Conservation (phyloP, 2,329 filamentous ascomycete species). For the Claviceps monticola region DNA sequence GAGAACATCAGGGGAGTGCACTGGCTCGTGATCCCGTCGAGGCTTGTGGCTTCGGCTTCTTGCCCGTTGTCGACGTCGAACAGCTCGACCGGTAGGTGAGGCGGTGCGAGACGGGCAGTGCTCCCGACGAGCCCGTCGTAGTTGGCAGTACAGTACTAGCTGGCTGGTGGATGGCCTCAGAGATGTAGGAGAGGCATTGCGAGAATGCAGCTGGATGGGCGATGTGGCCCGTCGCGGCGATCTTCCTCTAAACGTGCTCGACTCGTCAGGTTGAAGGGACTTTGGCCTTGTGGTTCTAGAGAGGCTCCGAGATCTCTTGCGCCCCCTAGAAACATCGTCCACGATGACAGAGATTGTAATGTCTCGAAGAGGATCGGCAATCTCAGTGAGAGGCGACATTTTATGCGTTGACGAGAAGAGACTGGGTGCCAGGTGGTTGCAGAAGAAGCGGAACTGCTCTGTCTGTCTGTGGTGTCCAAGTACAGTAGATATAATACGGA, state of each 20-base stretch:
- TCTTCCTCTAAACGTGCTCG: conserved; percentile 28
- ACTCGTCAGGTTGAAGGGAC: conserved; percentile 23
- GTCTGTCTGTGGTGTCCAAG: too few species aligned
- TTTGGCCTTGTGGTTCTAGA: conserved; percentile 18
- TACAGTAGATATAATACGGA: too few species aligned
- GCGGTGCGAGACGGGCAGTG: conserved; percentile 28
- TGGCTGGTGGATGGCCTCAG: conserved; percentile 27
- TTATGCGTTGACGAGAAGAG: not conserved
- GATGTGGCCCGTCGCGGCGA: conserved; percentile 27
- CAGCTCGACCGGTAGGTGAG: conserved; percentile 20
- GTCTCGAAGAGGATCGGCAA: conserved; percentile 12
- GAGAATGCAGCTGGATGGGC: conserved; percentile 18
- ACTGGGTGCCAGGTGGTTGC: too few species aligned
- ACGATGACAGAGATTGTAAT: conserved; percentile 8
- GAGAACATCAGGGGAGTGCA: conserved; percentile 14
- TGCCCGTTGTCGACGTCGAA: conserved; percentile 23
- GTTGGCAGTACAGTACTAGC: conserved; percentile 26
- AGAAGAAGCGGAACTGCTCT: not conserved
- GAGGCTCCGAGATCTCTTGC: conserved; percentile 26
- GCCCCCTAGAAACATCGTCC: conserved; percentile 20
- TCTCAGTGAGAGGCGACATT: conserved; percentile 14
- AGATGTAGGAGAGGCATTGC: conserved; percentile 18
- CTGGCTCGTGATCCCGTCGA: conserved; percentile 17
- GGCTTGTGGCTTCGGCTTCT: conserved; percentile 24
- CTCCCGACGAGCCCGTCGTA: conserved; percentile 27